phyloP scores from a whole-genome alignment of 2,329 filamentous ascomycete genomes.

The Pseudogymnoascus sp. region DNA sequence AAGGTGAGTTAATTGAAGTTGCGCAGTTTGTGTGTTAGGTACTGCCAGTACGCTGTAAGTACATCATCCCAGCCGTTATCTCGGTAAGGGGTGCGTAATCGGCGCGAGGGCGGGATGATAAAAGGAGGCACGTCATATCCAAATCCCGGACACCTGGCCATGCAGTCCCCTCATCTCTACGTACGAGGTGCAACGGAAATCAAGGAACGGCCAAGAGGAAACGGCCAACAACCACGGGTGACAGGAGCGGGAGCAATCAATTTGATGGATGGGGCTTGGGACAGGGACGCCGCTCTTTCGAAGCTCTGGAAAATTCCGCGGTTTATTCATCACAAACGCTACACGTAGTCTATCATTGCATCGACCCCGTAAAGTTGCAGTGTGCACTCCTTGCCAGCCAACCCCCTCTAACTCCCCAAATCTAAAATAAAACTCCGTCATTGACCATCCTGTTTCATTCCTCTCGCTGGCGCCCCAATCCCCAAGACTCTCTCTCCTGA shows the following conservation, averaged over 20 bases:
- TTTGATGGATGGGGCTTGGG: not conserved
- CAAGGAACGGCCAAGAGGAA: not conserved
- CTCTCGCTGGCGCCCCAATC: not conserved
- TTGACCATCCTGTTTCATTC: conserved; percentile 1
- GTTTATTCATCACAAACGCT: not conserved
- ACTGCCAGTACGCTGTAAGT: not conserved
- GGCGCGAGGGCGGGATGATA: not conserved
- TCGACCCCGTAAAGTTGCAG: not conserved
- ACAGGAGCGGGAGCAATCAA: not conserved
- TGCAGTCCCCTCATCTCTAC: not conserved
- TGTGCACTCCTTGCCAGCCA: conserved; percentile 3
- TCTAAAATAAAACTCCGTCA: conserved; percentile 7
- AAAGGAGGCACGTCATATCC: not conserved
- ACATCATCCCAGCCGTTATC: not conserved
- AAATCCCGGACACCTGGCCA: not conserved
- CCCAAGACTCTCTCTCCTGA: not conserved
- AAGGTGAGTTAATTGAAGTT: not conserved
- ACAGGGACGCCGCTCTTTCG: not conserved
- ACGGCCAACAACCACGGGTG: not conserved
- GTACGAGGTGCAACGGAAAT: not conserved
- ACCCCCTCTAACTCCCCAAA: not conserved
- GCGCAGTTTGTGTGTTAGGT: not conserved
- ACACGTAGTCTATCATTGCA: not conserved
- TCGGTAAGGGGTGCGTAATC: not conserved
- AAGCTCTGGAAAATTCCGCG: not conserved